phyloP scores from a whole-genome alignment of 306 rosid genomes.

The Gillenia trifoliata region DNA sequence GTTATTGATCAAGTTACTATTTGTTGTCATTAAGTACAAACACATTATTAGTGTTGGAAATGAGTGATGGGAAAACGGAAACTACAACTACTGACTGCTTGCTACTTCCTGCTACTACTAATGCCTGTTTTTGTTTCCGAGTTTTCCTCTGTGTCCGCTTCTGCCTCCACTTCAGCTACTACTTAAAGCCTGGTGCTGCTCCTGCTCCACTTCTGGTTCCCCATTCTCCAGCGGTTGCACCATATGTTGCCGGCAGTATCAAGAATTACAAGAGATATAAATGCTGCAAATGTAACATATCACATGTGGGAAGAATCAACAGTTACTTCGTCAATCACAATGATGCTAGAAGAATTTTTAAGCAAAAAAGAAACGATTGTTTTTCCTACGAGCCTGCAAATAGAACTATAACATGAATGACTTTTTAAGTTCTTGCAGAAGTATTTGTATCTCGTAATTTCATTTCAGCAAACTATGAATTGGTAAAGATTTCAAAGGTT shows the following conservation, averaged over 20 bases:
- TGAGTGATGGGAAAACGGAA: neutral
- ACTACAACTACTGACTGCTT: slow-evolving; percentile 16
- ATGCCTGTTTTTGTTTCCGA: slow-evolving; percentile 34
- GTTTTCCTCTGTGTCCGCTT: neutral
- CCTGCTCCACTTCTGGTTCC: slow-evolving; percentile 30
- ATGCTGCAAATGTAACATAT: slow-evolving; percentile 47
- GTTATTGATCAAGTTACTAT: neutral
- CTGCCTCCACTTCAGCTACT: slow-evolving; percentile 14
- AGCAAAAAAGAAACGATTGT: neutral
- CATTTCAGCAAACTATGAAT: neutral
- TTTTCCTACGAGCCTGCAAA: neutral
- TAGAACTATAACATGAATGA: neutral
- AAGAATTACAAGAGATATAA: slow-evolving; percentile 60
- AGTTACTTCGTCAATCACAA: neutral
- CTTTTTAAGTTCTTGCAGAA: neutral
- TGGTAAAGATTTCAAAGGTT: neutral
- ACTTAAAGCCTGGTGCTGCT: slow-evolving; percentile 10
- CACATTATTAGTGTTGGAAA: slow-evolving; percentile 5
- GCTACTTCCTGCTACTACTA: slow-evolving; percentile 31
- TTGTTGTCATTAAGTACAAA: neutral
- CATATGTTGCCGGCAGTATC: slow-evolving; percentile 49
- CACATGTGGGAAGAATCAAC: slow-evolving; percentile 12
- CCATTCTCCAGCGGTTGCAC: slow-evolving; percentile 32
- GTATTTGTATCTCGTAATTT: neutral
- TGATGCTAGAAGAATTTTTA: neutral